Base-by-base conservation (phyloP, 1,139 yeast species). In the Meyerozyma athensensis region DNA sequence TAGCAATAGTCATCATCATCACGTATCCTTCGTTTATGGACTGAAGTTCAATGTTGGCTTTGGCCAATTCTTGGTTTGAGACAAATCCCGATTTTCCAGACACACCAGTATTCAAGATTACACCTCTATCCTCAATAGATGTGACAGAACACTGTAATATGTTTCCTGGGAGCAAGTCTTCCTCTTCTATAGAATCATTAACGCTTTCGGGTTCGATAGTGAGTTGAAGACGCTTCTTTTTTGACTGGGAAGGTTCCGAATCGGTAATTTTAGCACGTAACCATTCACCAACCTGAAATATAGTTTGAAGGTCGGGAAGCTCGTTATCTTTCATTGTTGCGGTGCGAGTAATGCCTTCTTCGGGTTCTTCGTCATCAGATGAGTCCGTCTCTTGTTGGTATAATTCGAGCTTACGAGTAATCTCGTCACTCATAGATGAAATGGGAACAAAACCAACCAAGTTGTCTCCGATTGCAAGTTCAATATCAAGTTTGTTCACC, bases 111-210 rank as follows among this genome's bases (percentile, higher is more conserved):
- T 81, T 84, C 37, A 90, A 63, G 41, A 86, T 77, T 12, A 81
- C 73, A 61, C 98, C 98, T 55, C 86, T 96, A 54, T 92, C 98
- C 68, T 92, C 97, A 18, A 86, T 63, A 37, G 95, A 83, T 42
- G 71, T 72, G 13, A 92, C 79, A 2, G 87, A 71, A 20, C 81
- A 89, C 62, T 92, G 98, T 3, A 92, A 54, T 6, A 82, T 56
- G 48, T 76, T 71, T 26, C 89, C 89, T 13, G 71, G 56, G 4
- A 67, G 59, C 42, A 86, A 61, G 54, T 86, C 96, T 36, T 82
- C 92, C 6, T 64, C 69, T 36, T 72, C 81, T 39, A 87, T 61
- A 14, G 65, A 51, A 22, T 70, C 68, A 54, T 92, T 94, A 8
- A 85, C 86, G 31, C 64, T 61, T 34, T 74, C 69, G 4, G 97